Conservation (phyloP, 2,329 filamentous ascomycete genomes). For the Penicillium sp. region DNA sequence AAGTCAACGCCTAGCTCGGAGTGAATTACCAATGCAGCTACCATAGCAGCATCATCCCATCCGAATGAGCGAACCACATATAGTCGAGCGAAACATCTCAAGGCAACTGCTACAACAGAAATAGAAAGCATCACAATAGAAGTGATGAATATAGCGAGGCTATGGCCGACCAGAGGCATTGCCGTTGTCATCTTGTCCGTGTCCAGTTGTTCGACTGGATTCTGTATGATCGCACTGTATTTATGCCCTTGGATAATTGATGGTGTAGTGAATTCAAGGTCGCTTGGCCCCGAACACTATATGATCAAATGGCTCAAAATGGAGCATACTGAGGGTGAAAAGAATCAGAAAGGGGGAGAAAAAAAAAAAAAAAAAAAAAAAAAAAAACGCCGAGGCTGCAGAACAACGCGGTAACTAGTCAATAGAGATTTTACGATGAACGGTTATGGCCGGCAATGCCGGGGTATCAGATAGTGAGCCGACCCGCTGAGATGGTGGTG, state of each 20-base stretch:
- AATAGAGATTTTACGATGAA: background rate
- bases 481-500: background rate
- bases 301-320: background rate
- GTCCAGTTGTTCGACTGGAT: background rate
- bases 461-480: background rate
- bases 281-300: background rate
- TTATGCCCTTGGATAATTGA: background rate
- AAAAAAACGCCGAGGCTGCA: too few relatives aligned
- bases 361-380: too few relatives aligned
- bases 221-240: background rate
- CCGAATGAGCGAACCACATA: conserved; percentile 26
- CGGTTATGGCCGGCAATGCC: background rate
- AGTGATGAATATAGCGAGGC: conserved; percentile 23
- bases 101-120: conserved; percentile 20
- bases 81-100: conserved; percentile 29
- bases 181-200: conserved; percentile 9
- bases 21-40: conserved; percentile 23
- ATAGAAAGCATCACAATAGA: conserved; percentile 24
- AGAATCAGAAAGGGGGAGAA: background rate
- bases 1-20: background rate
- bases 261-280: background rate
- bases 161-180: conserved; percentile 23
- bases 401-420: background rate
- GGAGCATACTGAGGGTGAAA: background rate
- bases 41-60: conserved; percentile 31